Base-by-base conservation (phyloP, 192 early-diverging fungal species). In the Backusella westeae region DNA sequence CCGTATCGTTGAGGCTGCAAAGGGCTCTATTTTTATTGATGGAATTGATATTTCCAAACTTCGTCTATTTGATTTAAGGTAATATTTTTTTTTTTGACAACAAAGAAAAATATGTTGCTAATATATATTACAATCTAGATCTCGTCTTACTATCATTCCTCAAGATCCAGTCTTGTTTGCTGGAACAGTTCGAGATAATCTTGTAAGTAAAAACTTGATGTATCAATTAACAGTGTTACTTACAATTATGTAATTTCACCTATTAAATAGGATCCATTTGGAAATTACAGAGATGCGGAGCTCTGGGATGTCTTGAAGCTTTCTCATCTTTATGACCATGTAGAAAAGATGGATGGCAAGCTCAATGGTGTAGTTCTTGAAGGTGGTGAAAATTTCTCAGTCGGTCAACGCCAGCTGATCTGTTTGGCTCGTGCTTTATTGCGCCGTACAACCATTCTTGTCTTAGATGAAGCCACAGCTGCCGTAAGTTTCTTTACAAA, bases 391-490 rank as follows among this genome's bases (percentile, higher is more conserved):
- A 96, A 96, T 84, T 94, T 96, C 78, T 95, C 92, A 21, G 88
- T 92, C 32, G 94, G 94, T 32, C 93, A 96, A 78, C 79, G 91
- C 8, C 94, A 95, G 39, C 39, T 83, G 36, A 85, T 90, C 41
- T 89, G 88, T 76, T 73, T 90, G 46, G 88, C 89, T n/a, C 85
- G 91, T 41, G 93, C 93, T 1, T 79, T 95, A 26, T 82, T 95
- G 4, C 87, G 94, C 17, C 87, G 89, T 46, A 89, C 93, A 76
- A 87, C 87, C 46, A 80, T 96, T 15, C 80, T 98, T 72, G 86
- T 96, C 1, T 76, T 98, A 65, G 96, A 97, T 80, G 96, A 98
- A 77, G 95, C 95, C 2, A 95, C 94, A 0, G 94, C 95, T 5
- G 85, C 90, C 4, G 83, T 87, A 70, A 75, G 76, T 74, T 21